A percentile compares a stretch with the other conserved stretches of the same genome.
Evolutionary conservation across 164 flowering plant species (phyloP).

Genomic region (Magnolia sinica): DNA sequence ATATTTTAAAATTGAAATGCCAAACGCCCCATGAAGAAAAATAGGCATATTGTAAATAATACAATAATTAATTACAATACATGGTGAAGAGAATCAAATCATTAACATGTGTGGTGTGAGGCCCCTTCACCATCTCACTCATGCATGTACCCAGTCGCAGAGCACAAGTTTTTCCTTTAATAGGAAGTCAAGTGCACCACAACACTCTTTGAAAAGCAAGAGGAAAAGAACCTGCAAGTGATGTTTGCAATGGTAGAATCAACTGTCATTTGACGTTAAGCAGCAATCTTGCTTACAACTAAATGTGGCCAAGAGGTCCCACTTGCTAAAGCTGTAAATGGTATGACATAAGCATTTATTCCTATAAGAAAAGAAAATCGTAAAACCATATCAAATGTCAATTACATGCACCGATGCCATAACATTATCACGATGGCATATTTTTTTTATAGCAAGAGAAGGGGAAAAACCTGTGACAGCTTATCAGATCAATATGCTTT

Average conservation of each 20-base stretch:
- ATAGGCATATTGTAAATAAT: too few species aligned
- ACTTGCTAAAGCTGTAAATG: conserved; percentile 82
- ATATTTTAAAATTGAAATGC: too few species aligned
- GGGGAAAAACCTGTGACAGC: conserved; percentile 73
- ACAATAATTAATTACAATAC: too few species aligned
- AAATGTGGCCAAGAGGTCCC: conserved; percentile 99
- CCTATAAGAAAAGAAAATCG: conserved; percentile 37
- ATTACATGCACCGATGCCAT: background rate
- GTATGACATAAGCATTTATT: conserved; percentile 82
- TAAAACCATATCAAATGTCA: background rate
- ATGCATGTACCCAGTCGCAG: background rate
- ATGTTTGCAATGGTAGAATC: conserved; percentile 98
- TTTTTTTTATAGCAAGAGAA: background rate
- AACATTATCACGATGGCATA: background rate
- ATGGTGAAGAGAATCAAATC: too few species aligned
- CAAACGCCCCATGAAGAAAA: too few species aligned
- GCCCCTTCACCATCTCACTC: background rate
- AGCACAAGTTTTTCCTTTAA: background rate
- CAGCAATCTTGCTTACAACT: conserved; percentile 96
- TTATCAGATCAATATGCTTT: conserved; percentile 70
- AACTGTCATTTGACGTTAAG: conserved; percentile 86
- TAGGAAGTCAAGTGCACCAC: background rate
- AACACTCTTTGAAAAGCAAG: background rate
- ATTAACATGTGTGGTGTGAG: background rate
- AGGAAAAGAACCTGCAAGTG: conserved; percentile 74